These are phyloP conservation scores for Turritis glabra DNA, from an alignment of 345 rosid species.

Conservation along the genomic window DNA sequence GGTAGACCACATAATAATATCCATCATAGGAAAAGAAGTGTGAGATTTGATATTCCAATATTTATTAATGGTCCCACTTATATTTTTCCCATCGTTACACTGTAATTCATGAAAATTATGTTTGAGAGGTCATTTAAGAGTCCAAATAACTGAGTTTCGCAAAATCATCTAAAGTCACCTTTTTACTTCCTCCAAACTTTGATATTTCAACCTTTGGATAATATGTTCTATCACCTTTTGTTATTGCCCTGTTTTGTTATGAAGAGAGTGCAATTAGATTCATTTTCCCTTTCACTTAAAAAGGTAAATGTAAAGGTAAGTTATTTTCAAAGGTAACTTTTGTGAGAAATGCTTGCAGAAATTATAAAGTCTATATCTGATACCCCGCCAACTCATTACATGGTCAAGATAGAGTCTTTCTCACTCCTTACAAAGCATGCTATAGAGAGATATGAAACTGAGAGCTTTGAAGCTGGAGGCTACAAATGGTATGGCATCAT, in stretches of 20 bases:
- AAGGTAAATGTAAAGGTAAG: background rate
- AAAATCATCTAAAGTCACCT: background rate
- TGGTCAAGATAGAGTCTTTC: conserved; percentile 49
- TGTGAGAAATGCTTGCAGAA: conserved; percentile 37
- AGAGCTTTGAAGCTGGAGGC: conserved; percentile 66
- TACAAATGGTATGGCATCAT: conserved; percentile 56
- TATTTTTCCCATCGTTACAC: background rate
- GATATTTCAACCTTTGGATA: background rate
- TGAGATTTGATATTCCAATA: background rate
- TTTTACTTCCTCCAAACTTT: background rate
- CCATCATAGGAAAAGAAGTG: too few relatives aligned
- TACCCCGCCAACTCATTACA: conserved; percentile 55
- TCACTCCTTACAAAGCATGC: conserved; percentile 48
- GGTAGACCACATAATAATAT: too few relatives aligned
- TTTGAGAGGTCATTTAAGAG: background rate
- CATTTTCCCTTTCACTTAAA: background rate
- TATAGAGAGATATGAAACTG: conserved; percentile 61
- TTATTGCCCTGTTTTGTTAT: background rate
- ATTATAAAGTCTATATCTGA: conserved; percentile 46
- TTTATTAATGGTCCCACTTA: background rate
- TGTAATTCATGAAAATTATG: background rate
- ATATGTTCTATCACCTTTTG: too few relatives aligned
- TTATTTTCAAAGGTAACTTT: conserved; percentile 4
- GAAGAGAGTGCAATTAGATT: background rate
- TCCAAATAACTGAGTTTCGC: background rate